These are phyloP conservation scores for Cadophora gregata DNA, from an alignment of 2,329 filamentous ascomycete species.

Conservation along the genomic window DNA sequence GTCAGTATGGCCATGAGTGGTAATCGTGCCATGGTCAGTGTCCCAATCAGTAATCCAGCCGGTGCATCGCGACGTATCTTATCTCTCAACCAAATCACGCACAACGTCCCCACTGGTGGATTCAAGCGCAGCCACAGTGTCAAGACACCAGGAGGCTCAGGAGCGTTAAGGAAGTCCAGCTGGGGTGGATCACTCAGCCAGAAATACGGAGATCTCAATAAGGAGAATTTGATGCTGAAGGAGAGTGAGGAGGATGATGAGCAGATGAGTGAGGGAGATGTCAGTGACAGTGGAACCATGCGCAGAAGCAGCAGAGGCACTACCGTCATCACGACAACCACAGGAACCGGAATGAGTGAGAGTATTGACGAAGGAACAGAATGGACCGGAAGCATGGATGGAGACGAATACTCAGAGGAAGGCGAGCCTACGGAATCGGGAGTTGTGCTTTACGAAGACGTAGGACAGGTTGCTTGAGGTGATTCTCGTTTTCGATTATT, in stretches of 20 bases:
- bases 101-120: conserved; percentile 66
- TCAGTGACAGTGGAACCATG: conserved; percentile 39
- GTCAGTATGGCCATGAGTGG: conserved; percentile 61
- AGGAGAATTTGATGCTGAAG: conserved; percentile 67
- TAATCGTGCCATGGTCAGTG: conserved; percentile 39
- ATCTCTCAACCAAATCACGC: conserved; percentile 87
- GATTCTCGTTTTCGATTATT: conserved; percentile 5
- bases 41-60: conserved; percentile 51
- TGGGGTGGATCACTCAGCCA: conserved; percentile 60
- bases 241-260: conserved; percentile 62
- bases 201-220: conserved; percentile 59
- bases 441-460: conserved; percentile 38
- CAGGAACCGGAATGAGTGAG: conserved; percentile 37
- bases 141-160: conserved; percentile 60
- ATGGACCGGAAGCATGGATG: conserved; percentile 41
- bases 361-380: conserved; percentile 42
- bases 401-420: conserved; percentile 29
- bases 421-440: conserved; percentile 15
- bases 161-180: conserved; percentile 68
- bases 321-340: conserved; percentile 37
- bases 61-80: conserved; percentile 78
- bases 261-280: conserved; percentile 28
- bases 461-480: conserved; percentile 30
- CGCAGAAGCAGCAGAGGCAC: conserved; percentile 44
- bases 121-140: conserved; percentile 82